Base-by-base conservation (phyloP, 495 filamentous ascomycete genomes). In the Aspergillus saccharolyticus region DNA sequence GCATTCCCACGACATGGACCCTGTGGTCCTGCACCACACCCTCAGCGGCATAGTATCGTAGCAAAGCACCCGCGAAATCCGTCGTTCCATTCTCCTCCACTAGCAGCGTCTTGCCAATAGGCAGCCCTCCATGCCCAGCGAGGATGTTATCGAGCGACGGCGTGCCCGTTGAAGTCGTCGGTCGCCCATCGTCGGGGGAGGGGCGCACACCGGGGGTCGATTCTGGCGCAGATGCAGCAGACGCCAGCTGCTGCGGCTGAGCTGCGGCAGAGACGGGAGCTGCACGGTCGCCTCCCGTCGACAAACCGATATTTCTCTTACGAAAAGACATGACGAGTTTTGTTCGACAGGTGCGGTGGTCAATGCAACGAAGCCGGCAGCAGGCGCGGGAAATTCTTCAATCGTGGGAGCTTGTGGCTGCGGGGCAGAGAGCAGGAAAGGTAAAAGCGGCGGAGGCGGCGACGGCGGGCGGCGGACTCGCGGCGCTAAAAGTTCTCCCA, bases 251-350 rank as follows among this genome's bases (percentile, higher is more conserved):
- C 20, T 69, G 61, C 17, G 76, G 54, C 50, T 75, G 75, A 44
- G 59, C 39, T 9, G 60, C 25, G 49, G 68, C 47, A 65, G 66
- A 68, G 20, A 74, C 53, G 45, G 58, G 52, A 33, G 69, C 54
- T n/a, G 63, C 42, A 39, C 68, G 64, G 60, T 76, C 66, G 56
- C 68, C 53, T 55, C 77, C 63, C 48, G 75, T 59, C 2, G 78
- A 80, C 16, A 97, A 71, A 1, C 85, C 87, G 49, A 91, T 78
- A 64, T 93, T 95, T 57, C 91, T 84, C 67, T 92, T 96, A 61
- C 90, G 85, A 74, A 97, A 96, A 4, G 91, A 90, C 91, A 96
- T 96, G n/a, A n/a, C n/a, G n/a, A n/a, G n/a, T n/a, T n/a, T n/a
- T 45, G 10, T 65, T 53, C 22, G 21, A 17, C 44, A 24, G 25